Base-by-base conservation (phyloP, 257 asterid genomes). In the Striga asiatica region DNA sequence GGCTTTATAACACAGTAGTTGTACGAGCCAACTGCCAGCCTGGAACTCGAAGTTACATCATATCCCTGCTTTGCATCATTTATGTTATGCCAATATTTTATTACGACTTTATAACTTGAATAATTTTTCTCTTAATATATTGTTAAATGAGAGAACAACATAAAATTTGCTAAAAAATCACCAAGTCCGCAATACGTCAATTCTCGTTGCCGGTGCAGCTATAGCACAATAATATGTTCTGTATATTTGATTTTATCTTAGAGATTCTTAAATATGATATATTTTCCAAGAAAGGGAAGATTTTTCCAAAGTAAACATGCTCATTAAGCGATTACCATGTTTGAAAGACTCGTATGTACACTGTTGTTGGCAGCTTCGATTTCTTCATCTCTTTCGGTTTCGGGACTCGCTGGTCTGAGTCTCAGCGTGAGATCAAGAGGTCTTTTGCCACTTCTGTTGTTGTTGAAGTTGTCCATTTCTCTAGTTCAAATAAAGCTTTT, bases 381-480 rank as follows among this genome's bases (percentile, higher is more conserved):
- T n/a, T n/a, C n/a, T n/a, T n/a, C n/a, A n/a, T n/a, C n/a, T n/a
- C n/a, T n/a, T n/a, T n/a, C n/a, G n/a, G n/a, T n/a, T n/a, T n/a
- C n/a, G n/a, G n/a, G n/a, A n/a, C 41, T 8, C 12, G 5, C 12
- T 3, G 41, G 43, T 19, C 69, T 69, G 24, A 69, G 16, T 50
- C 53, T 69, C 5, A 69, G 9, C 3, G 64, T 58, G 9, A 62
- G 66, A 34, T 62, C 70, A 27, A 69, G 9, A 5, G 35, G 35
- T 29, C 62, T 51, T 37, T 49, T 65, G 53, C 1, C 2, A n/a
- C n/a, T n/a, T n/a, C n/a, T n/a, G n/a, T n/a, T n/a, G n/a, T n/a
- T n/a, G n/a, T n/a, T n/a, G n/a, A n/a, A n/a, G 1, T 13, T 48
- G 3, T 58, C 52, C 66, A 66, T 59, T 53, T 32, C 17, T 56